A percentile compares a stretch with the other conserved stretches of the same genome.
phyloP scores from a whole-genome alignment of 208 protist genomes.

The Balamuthia mandrillaris region DNA sequence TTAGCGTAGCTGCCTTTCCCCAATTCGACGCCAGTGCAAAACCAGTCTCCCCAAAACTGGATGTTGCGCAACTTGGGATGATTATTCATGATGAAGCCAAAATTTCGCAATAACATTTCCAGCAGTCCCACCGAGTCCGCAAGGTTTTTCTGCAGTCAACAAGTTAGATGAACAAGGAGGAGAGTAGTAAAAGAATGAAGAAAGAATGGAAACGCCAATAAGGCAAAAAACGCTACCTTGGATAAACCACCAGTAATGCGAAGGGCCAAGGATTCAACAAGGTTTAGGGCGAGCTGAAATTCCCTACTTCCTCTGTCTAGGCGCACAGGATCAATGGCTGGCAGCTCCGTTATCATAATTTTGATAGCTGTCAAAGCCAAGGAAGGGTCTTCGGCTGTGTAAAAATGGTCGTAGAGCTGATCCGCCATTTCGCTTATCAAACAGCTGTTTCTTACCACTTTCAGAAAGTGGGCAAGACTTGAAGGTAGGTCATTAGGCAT shows the following conservation, averaged over 20 bases:
- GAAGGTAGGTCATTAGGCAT: too few species aligned
- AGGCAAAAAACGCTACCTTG: neutral
- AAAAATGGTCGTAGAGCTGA: conserved; percentile 33
- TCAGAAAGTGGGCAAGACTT: too few species aligned
- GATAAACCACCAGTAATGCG: neutral
- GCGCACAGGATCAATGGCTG: neutral
- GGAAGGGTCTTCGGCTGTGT: neutral
- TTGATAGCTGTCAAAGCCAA: neutral
- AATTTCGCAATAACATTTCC: neutral
- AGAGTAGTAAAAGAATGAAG: too few species aligned
- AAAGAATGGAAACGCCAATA: too few species aligned
- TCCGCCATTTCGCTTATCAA: neutral
- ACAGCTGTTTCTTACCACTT: too few species aligned
- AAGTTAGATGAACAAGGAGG: too few species aligned
- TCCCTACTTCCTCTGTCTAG: neutral
- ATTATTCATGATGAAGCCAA: neutral
- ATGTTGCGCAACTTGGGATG: neutral
- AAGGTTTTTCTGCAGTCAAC: neutral
- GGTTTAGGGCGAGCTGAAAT: neutral
- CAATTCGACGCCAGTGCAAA: conserved; percentile 5
- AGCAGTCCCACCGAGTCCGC: neutral
- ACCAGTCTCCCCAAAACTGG: neutral
- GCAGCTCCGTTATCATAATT: neutral
- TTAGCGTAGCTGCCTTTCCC: conserved; percentile 10
- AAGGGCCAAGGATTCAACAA: neutral